Evolutionary conservation across 2,329 filamentous ascomycete genomes (phyloP).

Genomic region (Corinectria fuckeliana): DNA sequence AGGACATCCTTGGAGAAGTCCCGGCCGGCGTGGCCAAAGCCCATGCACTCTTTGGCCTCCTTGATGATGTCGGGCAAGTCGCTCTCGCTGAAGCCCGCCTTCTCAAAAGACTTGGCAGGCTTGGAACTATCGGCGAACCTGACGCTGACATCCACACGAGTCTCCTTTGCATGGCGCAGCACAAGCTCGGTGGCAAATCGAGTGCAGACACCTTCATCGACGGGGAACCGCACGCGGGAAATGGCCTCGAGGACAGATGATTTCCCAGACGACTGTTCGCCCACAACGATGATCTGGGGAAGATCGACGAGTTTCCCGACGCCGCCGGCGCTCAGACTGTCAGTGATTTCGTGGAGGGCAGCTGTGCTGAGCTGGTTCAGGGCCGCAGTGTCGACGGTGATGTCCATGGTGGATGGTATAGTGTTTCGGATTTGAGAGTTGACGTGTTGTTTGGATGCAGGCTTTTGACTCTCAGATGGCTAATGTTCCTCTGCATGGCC

Average conservation of each 20-base stretch:
- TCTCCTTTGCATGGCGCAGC: constrained; percentile 49
- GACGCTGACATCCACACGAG: constrained; percentile 52
- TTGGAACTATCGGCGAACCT: constrained; percentile 39
- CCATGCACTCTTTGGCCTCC: constrained; percentile 58
- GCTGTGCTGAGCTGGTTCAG: constrained; percentile 47
- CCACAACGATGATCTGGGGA: neutral
- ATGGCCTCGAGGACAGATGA: constrained; percentile 60
- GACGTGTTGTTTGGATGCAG: too few species aligned
- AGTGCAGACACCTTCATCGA: constrained; percentile 63
- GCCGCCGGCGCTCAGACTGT: neutral
- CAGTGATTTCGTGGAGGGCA: constrained; percentile 24
- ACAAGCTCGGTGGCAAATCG: constrained; percentile 67
- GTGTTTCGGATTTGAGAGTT: too few species aligned
- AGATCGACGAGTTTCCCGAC: neutral
- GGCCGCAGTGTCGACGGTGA: too few species aligned
- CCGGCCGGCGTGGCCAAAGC: constrained; percentile 39
- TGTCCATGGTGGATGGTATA: too few species aligned
- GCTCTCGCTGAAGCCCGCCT: constrained; percentile 45
- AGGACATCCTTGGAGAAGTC: constrained; percentile 55
- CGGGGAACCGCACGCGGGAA: constrained; percentile 64
- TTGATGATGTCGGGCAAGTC: constrained; percentile 58
- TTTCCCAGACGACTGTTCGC: neutral
- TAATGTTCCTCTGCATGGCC: too few species aligned
- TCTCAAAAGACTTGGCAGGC: constrained; percentile 33
- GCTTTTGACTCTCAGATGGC: too few species aligned